phyloP scores from a whole-genome alignment of 331 rosid genomes.

The Telfairia occidentalis region DNA sequence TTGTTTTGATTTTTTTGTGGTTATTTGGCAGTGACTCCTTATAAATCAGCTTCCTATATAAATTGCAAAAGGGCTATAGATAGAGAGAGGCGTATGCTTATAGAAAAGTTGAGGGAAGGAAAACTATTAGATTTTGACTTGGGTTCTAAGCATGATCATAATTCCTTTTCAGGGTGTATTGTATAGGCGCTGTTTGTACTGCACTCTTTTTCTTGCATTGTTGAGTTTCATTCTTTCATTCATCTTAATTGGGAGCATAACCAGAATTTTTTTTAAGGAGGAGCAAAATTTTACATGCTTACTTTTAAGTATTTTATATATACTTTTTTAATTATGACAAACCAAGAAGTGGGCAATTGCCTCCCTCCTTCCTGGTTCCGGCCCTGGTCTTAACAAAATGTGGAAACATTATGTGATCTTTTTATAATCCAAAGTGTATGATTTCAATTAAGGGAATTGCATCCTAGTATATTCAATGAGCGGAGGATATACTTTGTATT shows the following conservation, averaged over 20 bases:
- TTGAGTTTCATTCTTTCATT: not conserved
- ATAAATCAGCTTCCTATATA: not conserved
- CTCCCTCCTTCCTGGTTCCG: no score
- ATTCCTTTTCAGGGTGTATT: not conserved
- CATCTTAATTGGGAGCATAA: no score
- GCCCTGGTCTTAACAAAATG: no score
- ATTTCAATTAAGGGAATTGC: not conserved
- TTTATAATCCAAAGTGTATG: not conserved
- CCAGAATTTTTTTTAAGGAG: no score
- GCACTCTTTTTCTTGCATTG: not conserved
- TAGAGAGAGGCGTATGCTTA: not conserved
- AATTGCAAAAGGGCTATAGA: not conserved
- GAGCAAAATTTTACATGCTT: no score
- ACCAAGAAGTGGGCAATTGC: no score
- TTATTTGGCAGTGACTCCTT: not conserved
- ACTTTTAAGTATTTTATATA: no score
- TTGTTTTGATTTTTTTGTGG: not conserved
- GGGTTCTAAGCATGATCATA: not conserved
- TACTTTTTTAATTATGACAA: no score
- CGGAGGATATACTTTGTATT: not conserved
- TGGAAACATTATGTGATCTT: not conserved
- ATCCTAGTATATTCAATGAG: not conserved
- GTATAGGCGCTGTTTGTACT: not conserved
- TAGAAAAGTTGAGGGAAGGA: not conserved
- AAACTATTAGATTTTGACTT: not conserved